Evolutionary conservation across 257 asterid species (phyloP), one percentile per base, ranked within the genome.

Genomic region (Solanum etuberosum): DNA sequence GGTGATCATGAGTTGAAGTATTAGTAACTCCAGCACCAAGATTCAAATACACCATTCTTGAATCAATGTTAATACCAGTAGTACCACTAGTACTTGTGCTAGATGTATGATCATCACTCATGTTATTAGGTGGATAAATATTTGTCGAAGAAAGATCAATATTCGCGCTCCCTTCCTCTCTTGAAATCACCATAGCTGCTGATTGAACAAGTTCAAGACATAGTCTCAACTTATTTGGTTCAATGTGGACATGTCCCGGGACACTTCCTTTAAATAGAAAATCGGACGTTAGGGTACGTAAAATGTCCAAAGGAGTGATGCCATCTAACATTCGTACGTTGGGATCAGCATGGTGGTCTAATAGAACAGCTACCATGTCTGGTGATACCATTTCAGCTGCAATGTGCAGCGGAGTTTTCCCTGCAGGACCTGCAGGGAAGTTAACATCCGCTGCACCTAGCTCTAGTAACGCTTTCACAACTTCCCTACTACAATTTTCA

Each of bases 381-480:
- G 99, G 98, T 2, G 99, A 96, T 70, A 96, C 99, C 99, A 96
- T 96, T 88, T 96, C 99, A 0, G 99, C 95, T 0, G 98, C 98
- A 5, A 95, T 70, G 86, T 96, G 99, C 14, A 96, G 98, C 13
- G 99, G 96, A 29, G 96, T 93, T 84, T 94, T 93, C 23, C 98
- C 97, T 1, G 97, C 93, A 0, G 98, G 98, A 0, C 98, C 99
- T 2, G 98, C 98, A 1, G 97, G 98, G 90, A 85, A 96, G 89
- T 96, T 94, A 2, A 95, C 99, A 31, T 96, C 99, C 3, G 98
- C 99, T 1, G 99, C 99, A 0, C 99, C 99, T 4, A 96, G 97
- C 85, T 96, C 99, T 1, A 96, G 95, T 18, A 96, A 73, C 0
- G 99, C 97, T 74, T 96, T 96, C 11, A 95, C 98, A 0, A 96